Base-by-base conservation (phyloP, 2,329 filamentous ascomycete species). In the Colletotrichum eleusines region DNA sequence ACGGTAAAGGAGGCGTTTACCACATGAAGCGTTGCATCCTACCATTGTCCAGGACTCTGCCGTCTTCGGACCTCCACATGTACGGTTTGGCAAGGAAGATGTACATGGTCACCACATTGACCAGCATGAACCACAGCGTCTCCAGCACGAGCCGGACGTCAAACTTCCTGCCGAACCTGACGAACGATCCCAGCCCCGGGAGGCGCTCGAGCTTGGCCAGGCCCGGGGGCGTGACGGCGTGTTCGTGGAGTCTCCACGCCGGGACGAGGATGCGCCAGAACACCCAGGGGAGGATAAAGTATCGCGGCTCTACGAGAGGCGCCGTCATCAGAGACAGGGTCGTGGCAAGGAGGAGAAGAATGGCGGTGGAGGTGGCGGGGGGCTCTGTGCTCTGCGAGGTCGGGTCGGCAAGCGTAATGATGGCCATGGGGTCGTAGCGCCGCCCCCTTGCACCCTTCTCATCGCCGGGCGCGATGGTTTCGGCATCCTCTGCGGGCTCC, bases 281-380 rank as follows among this genome's bases (percentile, higher is more conserved):
- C 11, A 98, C 88, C 94, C 94, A 99, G 0, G 95, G 95, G 16
- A 98, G 86, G 78, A 99, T 97, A 80, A 97, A 97, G 81, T 99
- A 99, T 18, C 96, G 89, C 18, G 96, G 96, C 80, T 99, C 96
- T 12, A 99, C 95, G 0, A 99, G 87, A 0, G 96, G 95, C 0
- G 96, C 95, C 0, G 94, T 96, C 65, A 97, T 83, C 16, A 99
- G 87, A 0, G 93, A 95, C 4, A 97, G 84, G 0, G 91, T 78
- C 0, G 94, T 94, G 0, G 95, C 88, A 5, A 90, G 81, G 9
- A 97, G 79, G 73, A 89, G 86, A 31, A 91, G 81, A 35, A 91
- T 78, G 1, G 82, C 82, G 2, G 86, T 89, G 0, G 88, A 89
- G 0, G 85, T 85, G 2, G 81, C 76, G 0, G 83, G 80, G 1